A percentile compares a stretch with the other conserved stretches of the same genome.
These are phyloP conservation scores for Trichopus zeylanicus DNA, from an alignment of 116 monocot genomes.

Conservation along the genomic window DNA sequence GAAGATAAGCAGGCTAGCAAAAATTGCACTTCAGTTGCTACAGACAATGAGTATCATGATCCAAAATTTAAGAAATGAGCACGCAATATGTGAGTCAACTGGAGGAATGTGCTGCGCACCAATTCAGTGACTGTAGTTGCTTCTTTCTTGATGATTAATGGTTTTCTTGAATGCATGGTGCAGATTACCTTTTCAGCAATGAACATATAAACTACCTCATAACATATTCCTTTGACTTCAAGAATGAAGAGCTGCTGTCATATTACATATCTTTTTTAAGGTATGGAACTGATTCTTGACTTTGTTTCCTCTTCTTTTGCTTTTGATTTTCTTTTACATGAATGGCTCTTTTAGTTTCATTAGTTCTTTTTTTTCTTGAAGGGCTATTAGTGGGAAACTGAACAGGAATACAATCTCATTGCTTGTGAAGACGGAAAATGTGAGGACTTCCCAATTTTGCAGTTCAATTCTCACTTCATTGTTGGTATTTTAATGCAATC, in stretches of 20 bases:
- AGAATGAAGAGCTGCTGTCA: constrained; percentile 82
- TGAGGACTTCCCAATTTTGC: constrained; percentile 13
- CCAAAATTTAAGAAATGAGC: constrained; percentile 87
- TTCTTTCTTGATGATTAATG: not conserved
- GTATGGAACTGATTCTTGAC: constrained; percentile 17
- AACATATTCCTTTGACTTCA: constrained; percentile 83
- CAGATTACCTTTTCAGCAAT: constrained; percentile 98
- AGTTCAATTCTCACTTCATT: not conserved
- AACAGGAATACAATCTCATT: constrained; percentile 87
- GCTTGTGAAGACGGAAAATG: constrained; percentile 87
- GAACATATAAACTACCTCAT: constrained; percentile 94
- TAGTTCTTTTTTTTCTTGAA: constrained; percentile 24
- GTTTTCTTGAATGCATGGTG: constrained; percentile 17
- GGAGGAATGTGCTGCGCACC: no score
- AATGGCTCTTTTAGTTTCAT: constrained; percentile 6
- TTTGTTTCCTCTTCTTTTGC: not conserved
- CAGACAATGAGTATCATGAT: constrained; percentile 99
- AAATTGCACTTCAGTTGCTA: constrained; percentile 79
- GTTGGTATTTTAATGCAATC: no score
- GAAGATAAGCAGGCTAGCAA: constrained; percentile 53
- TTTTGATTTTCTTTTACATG: constrained; percentile 3
- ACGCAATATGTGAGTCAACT: constrained; percentile 82
- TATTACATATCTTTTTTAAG: constrained; percentile 98
- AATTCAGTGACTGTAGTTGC: not conserved
- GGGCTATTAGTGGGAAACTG: constrained; percentile 98